Base-by-base conservation (phyloP, 192 early-diverging fungal genomes). In the Martensiomyces pterosporus region DNA sequence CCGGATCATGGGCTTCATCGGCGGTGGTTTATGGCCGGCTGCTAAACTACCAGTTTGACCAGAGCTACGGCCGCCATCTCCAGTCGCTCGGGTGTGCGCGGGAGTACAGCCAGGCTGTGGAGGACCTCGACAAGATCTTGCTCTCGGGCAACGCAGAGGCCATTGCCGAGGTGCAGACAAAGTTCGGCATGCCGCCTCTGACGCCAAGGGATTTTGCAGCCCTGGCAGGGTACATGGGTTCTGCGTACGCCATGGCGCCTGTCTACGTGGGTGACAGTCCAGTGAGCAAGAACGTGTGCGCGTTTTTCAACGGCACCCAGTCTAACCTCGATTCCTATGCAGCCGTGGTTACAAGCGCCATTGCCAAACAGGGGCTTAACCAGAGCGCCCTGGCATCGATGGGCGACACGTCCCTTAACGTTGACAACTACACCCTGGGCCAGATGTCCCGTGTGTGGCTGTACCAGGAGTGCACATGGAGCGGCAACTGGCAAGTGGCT, bases 401-500 rank as follows among this genome's bases (percentile, higher is more conserved):
- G 46, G 65, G 57, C 24, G 47, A 75, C 47, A 64, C 64, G 16
- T 60, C 47, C 38, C 53, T 57, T 9, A 57, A 49, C 9, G 23
- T 67, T 14, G 43, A 60, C 52, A 48, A 75, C 35, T 60, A 63
- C 12, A 44, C 55, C 18, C 42, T 75, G 23, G 58, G 43, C 24
- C 72, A 75, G 19, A 21, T 43, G 16, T 41, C 67, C 45, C 67
- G 49, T 39, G 43, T 60, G 54, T 80, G 78, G 78, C 69, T 71
- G 27, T 87, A 79, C 66, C 82, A 82, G 53, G 69, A 65, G 23
- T 87, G 85, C 50, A 72, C 68, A 26, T 82, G 85, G 66, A 78
- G 82, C 32, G 85, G 80, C 7, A 82, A 81, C 65, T 80, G 79
- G 49, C 83, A 81, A 49, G 58, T 56, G 4, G 62, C 71, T 19